Percentiles rank a stretch among this genome's conserved stretches.
Conservation (phyloP, 805 yeast species). For the Myxozyma geophila region DNA sequence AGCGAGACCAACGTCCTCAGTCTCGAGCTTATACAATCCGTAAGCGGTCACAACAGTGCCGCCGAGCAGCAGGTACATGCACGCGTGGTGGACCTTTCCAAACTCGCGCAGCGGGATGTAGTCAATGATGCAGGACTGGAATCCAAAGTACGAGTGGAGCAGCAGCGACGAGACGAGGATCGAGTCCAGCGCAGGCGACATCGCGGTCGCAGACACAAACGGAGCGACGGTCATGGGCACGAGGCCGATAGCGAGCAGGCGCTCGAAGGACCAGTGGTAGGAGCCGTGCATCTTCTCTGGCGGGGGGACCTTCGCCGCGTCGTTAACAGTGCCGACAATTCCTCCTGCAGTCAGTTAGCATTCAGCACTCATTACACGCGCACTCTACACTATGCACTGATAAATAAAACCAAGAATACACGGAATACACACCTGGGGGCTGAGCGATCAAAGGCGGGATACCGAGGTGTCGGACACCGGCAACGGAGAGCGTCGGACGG, state of each 20-base stretch:
- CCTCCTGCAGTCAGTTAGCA: constrained; percentile 65
- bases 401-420: not conserved
- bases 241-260: constrained; percentile 66
- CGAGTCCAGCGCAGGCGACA: constrained; percentile 74
- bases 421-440: constrained; percentile 31
- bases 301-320: constrained; percentile 73
- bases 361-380: not conserved
- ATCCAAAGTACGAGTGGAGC: constrained; percentile 82
- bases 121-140: constrained; percentile 89
- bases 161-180: constrained; percentile 66
- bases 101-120: constrained; percentile 87
- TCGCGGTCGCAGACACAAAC: constrained; percentile 70
- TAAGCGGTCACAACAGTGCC: constrained; percentile 74
- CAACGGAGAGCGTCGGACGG: constrained; percentile 15
- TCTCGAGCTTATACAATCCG: constrained; percentile 78
- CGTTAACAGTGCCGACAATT: constrained; percentile 91
- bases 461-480: constrained; percentile 32
- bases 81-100: constrained; percentile 73
- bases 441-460: constrained; percentile 35
- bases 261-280: constrained; percentile 92
- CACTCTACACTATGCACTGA: not conserved
- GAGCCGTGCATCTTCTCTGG: constrained; percentile 75
- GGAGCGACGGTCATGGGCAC: constrained; percentile 81
- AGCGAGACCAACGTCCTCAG: constrained; percentile 77
- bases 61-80: constrained; percentile 66